phyloP scores from a whole-genome alignment of 225 moss, liverwort and hornwort genomes.

The Takakia lepidozioides region DNA sequence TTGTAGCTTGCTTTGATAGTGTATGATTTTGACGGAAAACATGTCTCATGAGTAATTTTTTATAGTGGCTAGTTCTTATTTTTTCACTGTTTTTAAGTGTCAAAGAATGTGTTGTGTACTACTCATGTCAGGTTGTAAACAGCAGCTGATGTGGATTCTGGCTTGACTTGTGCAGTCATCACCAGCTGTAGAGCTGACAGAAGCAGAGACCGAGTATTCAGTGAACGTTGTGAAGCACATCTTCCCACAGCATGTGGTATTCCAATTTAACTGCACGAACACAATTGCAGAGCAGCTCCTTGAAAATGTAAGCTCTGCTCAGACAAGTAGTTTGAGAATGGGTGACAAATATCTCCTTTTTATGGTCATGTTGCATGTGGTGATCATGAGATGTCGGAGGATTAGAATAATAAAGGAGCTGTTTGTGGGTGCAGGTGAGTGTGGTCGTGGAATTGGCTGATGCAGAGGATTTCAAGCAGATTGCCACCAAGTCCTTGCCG shows the following conservation, averaged over 20 bases:
- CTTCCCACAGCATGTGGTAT: constrained; percentile 63
- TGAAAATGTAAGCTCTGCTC: constrained; percentile 47
- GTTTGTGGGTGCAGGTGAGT: constrained; percentile 37
- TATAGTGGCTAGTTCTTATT: no score
- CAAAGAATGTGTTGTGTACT: no score
- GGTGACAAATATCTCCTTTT: no score
- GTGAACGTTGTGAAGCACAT: constrained; percentile 88
- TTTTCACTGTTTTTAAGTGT: no score
- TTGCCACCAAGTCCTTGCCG: constrained; percentile 43
- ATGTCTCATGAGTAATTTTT: no score
- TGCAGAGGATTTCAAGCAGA: constrained; percentile 51
- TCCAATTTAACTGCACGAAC: constrained; percentile 92
- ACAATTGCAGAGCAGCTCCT: constrained; percentile 80
- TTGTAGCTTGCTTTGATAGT: no score
- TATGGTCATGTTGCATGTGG: no score
- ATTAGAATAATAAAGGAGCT: constrained; percentile 3
- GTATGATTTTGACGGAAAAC: no score
- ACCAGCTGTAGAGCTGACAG: constrained; percentile 68
- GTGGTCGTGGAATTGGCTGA: constrained; percentile 65
- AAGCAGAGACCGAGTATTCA: constrained; percentile 85
- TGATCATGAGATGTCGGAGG: no score
- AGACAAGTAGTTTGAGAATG: neutral
- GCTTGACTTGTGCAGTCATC: constrained; percentile 59
- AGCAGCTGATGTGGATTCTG: constrained; percentile 1
- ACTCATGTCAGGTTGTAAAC: no score